Base-by-base conservation (phyloP, 2,329 filamentous ascomycete species). In the Grosmannia clavigera region DNA sequence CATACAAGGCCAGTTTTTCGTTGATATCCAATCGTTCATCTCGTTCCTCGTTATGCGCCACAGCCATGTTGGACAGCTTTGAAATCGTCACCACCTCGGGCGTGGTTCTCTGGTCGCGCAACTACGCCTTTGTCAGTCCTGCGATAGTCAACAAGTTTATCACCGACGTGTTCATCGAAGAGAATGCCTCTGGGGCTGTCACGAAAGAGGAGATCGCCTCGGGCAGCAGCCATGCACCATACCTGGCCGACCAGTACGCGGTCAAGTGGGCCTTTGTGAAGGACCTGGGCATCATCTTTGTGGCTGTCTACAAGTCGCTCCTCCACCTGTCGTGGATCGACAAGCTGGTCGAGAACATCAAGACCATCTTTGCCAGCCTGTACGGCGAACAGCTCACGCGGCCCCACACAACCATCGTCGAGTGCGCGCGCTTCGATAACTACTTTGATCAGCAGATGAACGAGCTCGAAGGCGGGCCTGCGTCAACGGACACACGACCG, bases 321-420 rank as follows among this genome's bases (percentile, higher is more conserved):
- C 81, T 99, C 35, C 92, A 96, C 72, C 82, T 99, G 10, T 92
- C 89, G 14, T 99, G 95, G 94, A 90, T 97, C 65, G 94, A 99
- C 73, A 91, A 94, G 72, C 85, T 99, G 55, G 84, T 99, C 66
- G 92, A 96, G 69, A 95, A 97, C 68, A 90, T 97, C 68, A 90
- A 87, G 71, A 91, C 88, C 11, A 85, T 99, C 40, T 99, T 97
- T 70, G 81, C 94, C 65, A 88, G 91, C 65, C 80, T 96, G 33
- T 99, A 97, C 71, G 88, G 86, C 66, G 87, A 94, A 61, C 88
- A 96, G 72, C 77, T 99, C 60, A 91, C 85, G 71, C 88, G 88
- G 66, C 83, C 88, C 31, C 83, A 92, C 70, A 88, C 85, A 12
- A 90, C 88, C 59, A 78, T 88, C 27, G 79, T 94, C 61, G 83